Evolutionary conservation across 768 basidiomycete species (phyloP).

Genomic region (Termitomyces sp.): DNA sequence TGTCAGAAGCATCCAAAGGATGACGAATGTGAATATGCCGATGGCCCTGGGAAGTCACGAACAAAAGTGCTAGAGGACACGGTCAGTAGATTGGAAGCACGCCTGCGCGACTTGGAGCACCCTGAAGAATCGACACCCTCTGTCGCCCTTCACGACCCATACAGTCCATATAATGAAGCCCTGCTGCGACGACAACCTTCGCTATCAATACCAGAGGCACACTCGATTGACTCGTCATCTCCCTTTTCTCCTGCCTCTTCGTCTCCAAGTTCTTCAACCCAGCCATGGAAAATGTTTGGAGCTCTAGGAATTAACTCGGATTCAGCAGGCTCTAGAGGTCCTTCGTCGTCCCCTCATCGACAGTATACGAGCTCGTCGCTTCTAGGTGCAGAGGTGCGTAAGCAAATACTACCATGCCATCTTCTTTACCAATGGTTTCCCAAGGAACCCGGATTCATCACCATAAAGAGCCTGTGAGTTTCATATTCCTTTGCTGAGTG

Average conservation of each 20-base stretch:
- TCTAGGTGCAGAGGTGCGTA: conserved; percentile 33
- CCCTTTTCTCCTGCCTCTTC: conserved; percentile 41
- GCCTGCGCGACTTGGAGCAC: conserved; percentile 52
- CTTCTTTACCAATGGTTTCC: conserved; percentile 2
- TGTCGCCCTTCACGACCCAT: conserved; percentile 47
- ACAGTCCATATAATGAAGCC: conserved; percentile 26
- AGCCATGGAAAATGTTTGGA: conserved; percentile 32
- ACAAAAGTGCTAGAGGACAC: conserved; percentile 58
- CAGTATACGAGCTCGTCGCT: conserved; percentile 29
- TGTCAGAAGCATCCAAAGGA: conserved; percentile 53
- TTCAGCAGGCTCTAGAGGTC: conserved; percentile 38
- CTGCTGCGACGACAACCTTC: conserved; percentile 27
- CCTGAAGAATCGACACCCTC: conserved; percentile 41
- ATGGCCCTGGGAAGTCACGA: conserved; percentile 53
- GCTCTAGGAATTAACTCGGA: conserved; percentile 31
- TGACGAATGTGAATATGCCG: conserved; percentile 69
- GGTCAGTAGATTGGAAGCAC: conserved; percentile 46
- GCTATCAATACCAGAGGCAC: conserved; percentile 25
- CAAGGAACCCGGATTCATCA: conserved; percentile 33
- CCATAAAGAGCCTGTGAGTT: conserved; percentile 33
- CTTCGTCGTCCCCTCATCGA: conserved; percentile 32
- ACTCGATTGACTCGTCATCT: conserved; percentile 24
- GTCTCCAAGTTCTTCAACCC: conserved; percentile 41
- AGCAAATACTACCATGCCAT: not conserved
- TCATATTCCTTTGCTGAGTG: not conserved